These are phyloP conservation scores for Micractinium conductrix DNA, from an alignment of 139 green algal species.

Conservation along the genomic window DNA sequence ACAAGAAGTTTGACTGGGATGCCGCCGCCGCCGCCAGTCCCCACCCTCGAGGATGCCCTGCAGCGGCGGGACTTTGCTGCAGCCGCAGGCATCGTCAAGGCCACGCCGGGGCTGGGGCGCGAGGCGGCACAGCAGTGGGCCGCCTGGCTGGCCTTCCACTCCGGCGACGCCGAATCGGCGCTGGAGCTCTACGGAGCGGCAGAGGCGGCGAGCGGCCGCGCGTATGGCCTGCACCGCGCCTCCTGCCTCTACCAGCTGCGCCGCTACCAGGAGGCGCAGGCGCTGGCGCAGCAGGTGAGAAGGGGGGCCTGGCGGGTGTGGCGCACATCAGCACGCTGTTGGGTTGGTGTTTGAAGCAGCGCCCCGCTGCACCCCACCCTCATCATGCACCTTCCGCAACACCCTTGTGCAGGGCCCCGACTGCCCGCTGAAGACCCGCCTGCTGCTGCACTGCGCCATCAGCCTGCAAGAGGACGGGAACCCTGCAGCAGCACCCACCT, in stretches of 20 bases:
- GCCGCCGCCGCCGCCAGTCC: background rate
- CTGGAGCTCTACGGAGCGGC: background rate
- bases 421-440: conserved; percentile 17
- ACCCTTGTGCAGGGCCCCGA: conserved; percentile 16
- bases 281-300: background rate
- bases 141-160: conserved; percentile 11
- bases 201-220: background rate
- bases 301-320: background rate
- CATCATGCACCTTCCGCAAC: background rate
- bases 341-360: too few species aligned
- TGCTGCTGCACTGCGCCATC: conserved; percentile 9
- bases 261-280: background rate
- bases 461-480: background rate
- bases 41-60: background rate
- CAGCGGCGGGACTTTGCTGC: conserved; percentile 13
- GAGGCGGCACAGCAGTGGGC: conserved; percentile 8
- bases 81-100: background rate
- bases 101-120: background rate
- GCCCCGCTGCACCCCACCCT: background rate
- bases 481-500: background rate
- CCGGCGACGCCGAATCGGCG: background rate
- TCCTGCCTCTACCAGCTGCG: conserved; percentile 13
- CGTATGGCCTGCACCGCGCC: background rate
- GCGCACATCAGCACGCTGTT: too few species aligned
- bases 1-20: background rate